Evolutionary conservation across 352 stramenopile species (phyloP).

Genomic region (Pythium aquatile): DNA sequence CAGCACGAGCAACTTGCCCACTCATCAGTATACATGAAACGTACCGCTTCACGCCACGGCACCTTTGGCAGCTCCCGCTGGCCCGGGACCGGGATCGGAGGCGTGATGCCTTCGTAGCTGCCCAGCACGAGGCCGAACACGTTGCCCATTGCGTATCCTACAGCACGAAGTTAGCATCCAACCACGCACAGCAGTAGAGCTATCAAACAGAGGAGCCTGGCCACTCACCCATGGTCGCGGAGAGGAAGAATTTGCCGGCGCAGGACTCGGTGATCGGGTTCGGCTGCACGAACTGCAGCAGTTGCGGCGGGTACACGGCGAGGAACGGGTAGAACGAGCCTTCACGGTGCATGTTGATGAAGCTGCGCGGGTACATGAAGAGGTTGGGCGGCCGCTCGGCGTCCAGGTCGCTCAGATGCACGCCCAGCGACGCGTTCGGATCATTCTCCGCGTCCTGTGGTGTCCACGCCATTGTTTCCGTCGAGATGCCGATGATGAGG

Average conservation of each 20-base stretch:
- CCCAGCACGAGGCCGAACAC: slow-evolving; percentile 75
- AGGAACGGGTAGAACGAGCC: slow-evolving; percentile 71
- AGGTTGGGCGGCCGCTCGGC: slow-evolving; percentile 60
- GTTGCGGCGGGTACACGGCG: slow-evolving; percentile 60
- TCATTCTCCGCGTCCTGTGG: slow-evolving; percentile 27
- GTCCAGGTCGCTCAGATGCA: slow-evolving; percentile 59
- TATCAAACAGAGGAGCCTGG: neutral
- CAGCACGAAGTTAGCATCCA: slow-evolving; percentile 17
- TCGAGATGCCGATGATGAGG: slow-evolving; percentile 1
- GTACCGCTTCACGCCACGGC: slow-evolving; percentile 70
- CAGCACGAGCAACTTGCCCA: neutral
- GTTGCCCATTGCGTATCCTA: slow-evolving; percentile 81
- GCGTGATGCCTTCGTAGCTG: slow-evolving; percentile 86
- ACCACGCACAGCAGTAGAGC: neutral
- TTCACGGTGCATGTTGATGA: slow-evolving; percentile 47
- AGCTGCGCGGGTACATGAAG: slow-evolving; percentile 76
- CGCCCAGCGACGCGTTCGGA: slow-evolving; percentile 50
- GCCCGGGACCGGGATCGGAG: slow-evolving; percentile 72
- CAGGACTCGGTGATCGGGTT: slow-evolving; percentile 81
- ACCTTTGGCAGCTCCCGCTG: slow-evolving; percentile 80
- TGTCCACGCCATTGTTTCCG: slow-evolving; percentile 13
- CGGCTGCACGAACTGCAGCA: slow-evolving; percentile 62
- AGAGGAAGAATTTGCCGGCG: slow-evolving; percentile 80
- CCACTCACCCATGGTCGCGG: slow-evolving; percentile 62
- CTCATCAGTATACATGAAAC: slow-evolving; percentile 10